These are phyloP conservation scores for Candida railenensis DNA, from an alignment of 805 yeast genomes.

Conservation along the genomic window DNA sequence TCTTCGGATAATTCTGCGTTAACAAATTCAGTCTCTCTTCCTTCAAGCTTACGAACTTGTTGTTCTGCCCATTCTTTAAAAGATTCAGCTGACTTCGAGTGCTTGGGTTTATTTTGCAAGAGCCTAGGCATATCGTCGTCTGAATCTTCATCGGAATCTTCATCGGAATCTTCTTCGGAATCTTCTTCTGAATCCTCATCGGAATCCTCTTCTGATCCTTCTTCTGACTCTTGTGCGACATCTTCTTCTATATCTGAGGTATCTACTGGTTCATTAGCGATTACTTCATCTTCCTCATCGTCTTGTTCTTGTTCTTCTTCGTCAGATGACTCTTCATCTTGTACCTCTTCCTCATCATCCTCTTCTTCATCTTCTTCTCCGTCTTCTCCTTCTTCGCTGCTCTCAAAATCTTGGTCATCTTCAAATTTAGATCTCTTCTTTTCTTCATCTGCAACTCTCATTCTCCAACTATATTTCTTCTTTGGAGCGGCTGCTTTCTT, in stretches of 20 bases:
- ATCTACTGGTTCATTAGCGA: conserved; percentile 12
- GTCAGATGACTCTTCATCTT: conserved; percentile 18
- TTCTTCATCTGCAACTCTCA: conserved; percentile 36
- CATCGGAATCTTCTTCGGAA: conserved; percentile 30
- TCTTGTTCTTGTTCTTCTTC: conserved; percentile 13
- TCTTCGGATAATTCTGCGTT: conserved; percentile 48
- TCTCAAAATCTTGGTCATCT: conserved; percentile 60
- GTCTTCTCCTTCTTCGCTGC: conserved; percentile 27
- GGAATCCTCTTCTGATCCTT: conserved; percentile 16
- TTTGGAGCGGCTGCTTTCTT: conserved; percentile 26
- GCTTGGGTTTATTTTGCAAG: conserved; percentile 42
- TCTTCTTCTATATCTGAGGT: conserved; percentile 18
- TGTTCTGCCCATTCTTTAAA: conserved; percentile 90
- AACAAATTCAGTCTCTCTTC: conserved; percentile 44
- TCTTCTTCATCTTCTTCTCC: conserved; percentile 25
- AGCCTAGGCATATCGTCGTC: conserved; percentile 32
- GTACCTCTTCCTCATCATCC: too few relatives aligned
- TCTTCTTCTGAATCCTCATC: conserved; percentile 29
- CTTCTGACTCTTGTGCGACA: conserved; percentile 14
- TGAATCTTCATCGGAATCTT: conserved; percentile 24
- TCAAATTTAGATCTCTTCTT: conserved; percentile 43
- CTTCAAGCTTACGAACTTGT: conserved; percentile 64
- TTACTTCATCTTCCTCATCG: conserved; percentile 13
- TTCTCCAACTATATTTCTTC: conserved; percentile 72
- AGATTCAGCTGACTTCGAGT: conserved; percentile 51